Percentiles rank a stretch among this genome's conserved stretches.
Evolutionary conservation across 495 filamentous ascomycete genomes (phyloP).

Genomic region (Aspergillus heteromorphus): DNA sequence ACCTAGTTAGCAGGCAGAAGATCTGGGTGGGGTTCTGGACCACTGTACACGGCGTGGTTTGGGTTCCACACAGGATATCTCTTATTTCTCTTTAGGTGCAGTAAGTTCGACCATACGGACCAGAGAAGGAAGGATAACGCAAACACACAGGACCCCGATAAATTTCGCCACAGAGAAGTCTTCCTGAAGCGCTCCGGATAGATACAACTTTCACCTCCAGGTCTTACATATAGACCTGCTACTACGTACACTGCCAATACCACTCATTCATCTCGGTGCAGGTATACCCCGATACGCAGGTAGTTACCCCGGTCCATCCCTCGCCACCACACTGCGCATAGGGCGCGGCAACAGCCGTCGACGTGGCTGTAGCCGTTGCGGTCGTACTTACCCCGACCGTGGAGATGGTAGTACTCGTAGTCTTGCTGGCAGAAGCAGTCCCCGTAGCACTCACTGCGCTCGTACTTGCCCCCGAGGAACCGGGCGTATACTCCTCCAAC

Average conservation of each 20-base stretch:
- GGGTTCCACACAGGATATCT: too few species aligned
- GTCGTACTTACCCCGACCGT: conserved; percentile 21
- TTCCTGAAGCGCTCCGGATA: too few species aligned
- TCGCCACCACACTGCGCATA: conserved; percentile 48
- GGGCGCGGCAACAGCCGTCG: conserved; percentile 25
- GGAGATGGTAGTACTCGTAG: conserved; percentile 19
- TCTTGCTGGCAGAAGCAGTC: conserved; percentile 15
- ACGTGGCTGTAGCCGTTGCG: conserved; percentile 12
- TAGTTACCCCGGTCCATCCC: conserved; percentile 44
- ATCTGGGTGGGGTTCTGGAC: too few species aligned
- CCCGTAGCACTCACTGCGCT: conserved; percentile 19
- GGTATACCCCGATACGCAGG: conserved; percentile 36
- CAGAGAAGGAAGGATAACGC: too few species aligned
- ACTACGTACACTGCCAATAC: conserved; percentile 43
- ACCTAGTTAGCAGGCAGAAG: too few species aligned
- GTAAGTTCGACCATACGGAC: too few species aligned
- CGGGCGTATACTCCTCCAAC: conserved; percentile 31
- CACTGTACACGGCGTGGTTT: too few species aligned
- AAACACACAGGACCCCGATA: too few species aligned
- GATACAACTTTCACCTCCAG: too few species aligned
- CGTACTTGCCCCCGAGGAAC: conserved; percentile 12
- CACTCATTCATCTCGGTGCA: conserved; percentile 35
- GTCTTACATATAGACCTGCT: too few species aligned
- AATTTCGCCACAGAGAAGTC: too few species aligned
- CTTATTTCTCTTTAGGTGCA: too few species aligned